These are phyloP conservation scores for Kandelia obovata DNA, from an alignment of 345 rosid species.

Conservation along the genomic window DNA sequence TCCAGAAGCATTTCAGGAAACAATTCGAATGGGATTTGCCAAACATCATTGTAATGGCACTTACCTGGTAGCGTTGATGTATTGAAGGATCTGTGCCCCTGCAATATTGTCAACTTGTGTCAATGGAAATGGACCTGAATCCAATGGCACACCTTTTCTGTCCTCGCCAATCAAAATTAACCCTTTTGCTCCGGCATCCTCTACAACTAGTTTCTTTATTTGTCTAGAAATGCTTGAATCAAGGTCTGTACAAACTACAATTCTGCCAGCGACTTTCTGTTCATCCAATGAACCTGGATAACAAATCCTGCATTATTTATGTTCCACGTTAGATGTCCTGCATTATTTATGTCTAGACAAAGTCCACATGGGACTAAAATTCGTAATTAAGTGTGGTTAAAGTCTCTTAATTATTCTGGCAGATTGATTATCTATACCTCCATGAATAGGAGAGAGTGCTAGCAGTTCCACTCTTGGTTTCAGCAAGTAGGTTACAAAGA, in stretches of 20 bases:
- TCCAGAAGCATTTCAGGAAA: too few species aligned
- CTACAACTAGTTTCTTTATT: conserved; percentile 51
- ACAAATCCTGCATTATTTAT: conserved; percentile 45
- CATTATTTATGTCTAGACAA: too few species aligned
- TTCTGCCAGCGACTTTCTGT: conserved; percentile 53
- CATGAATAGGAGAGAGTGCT: too few species aligned
- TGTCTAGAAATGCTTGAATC: conserved; percentile 29
- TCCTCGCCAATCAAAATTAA: conserved; percentile 47
- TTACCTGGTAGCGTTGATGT: conserved; percentile 60
- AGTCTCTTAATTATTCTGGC: too few species aligned
- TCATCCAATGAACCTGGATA: conserved; percentile 64
- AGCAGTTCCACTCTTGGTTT: too few species aligned
- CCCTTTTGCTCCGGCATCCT: conserved; percentile 64
- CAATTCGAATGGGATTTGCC: too few species aligned
- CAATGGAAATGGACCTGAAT: conserved; percentile 59
- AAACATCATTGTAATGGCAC: neutral
- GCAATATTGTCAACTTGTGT: conserved; percentile 42
- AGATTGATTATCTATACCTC: too few species aligned
- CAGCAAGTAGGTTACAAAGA: too few species aligned
- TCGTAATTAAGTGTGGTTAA: too few species aligned
- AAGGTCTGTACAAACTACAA: conserved; percentile 51
- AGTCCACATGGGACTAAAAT: too few species aligned
- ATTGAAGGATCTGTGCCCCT: conserved; percentile 49
- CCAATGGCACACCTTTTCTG: conserved; percentile 43
- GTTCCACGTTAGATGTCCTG: too few species aligned